Evolutionary conservation across 208 protist genomes (phyloP).

Genomic region (Trypanosoma brucei): DNA sequence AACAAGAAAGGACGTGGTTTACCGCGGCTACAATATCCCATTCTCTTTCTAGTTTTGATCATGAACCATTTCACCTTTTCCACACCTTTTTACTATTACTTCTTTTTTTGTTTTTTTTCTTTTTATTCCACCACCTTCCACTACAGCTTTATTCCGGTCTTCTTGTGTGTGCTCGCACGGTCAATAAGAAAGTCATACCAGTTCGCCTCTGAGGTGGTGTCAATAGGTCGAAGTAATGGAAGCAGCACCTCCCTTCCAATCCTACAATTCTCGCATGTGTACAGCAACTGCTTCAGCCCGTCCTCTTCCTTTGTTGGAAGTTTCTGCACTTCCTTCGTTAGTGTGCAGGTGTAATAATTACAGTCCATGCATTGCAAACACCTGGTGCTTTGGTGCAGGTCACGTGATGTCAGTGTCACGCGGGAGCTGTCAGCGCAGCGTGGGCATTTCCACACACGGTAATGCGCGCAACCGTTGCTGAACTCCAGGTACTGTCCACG

Average conservation of each 20-base stretch:
- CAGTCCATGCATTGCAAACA: slow-evolving; percentile 86
- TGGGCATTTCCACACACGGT: slow-evolving; percentile 78
- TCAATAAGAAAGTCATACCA: slow-evolving; percentile 84
- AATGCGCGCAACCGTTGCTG: slow-evolving; percentile 73
- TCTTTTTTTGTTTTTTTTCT: not conserved
- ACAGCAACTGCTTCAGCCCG: slow-evolving; percentile 71
- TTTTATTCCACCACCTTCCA: not conserved
- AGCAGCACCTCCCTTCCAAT: slow-evolving; percentile 71
- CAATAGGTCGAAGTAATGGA: slow-evolving; percentile 69
- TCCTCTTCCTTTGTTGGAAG: slow-evolving; percentile 79
- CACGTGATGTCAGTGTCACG: slow-evolving; percentile 65
- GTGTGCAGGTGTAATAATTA: slow-evolving; percentile 77
- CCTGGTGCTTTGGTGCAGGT: slow-evolving; percentile 73
- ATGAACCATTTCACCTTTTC: no score
- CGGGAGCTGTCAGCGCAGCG: slow-evolving; percentile 43
- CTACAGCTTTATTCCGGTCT: slow-evolving; percentile 48
- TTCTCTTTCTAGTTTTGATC: no score
- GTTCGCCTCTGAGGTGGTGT: slow-evolving; percentile 52
- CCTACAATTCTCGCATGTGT: slow-evolving; percentile 76
- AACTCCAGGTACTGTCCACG: slow-evolving; percentile 74
- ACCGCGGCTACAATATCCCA: no score
- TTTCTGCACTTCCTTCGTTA: slow-evolving; percentile 71
- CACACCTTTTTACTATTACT: not conserved
- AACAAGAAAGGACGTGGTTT: no score
- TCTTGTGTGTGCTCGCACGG: slow-evolving; percentile 53